Evolutionary conservation across 495 filamentous ascomycete species (phyloP), one percentile per base, ranked within the genome.

Genomic region (Monascus purpureus): DNA sequence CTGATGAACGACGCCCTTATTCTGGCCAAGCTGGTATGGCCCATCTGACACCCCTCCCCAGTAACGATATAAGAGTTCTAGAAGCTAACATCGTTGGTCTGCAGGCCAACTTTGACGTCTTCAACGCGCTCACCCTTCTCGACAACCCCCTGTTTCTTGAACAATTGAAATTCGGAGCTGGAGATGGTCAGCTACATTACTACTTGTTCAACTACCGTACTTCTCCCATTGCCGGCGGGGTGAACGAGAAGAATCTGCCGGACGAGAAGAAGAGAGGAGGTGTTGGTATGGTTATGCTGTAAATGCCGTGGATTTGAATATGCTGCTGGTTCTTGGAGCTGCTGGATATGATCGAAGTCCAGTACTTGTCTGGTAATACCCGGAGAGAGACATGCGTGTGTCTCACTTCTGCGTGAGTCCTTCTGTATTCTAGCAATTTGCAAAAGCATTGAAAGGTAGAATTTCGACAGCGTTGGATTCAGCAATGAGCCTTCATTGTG

Each of bases 161-260:
- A 43, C 65, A 93, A 32, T 81, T 93, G 45, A 93, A 88, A 53
- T 97, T 95, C 38, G 88, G 87, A 15, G 72, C 78, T 5, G 90
- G 90, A 11, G 90, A 97, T 48, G 90, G 90, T 28, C 82, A 86
- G 49, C 63, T 97, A 35, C 85, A 96, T 49, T 97, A 79, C 55
- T 97, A 97, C 50, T 65, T 97, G 9, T 97, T 88, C 66, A 97
- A 96, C 60, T 97, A 93, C 65, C 75, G 82, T 20, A 79, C 85
- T 6, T 69, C 75, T 26, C 75, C 75, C 6, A 74, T 97, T 38
- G 61, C 70, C 7, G 86, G 90, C 15, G 90, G 90, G 17, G 75
- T 95, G 15, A 75, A 93, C 52, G 65, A 70, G 35, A 72, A 68
- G 41, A 90, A 90, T 45, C 57, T 68, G 33, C 56, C 81, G 11